These are phyloP conservation scores for Neurospora pannonica DNA, from an alignment of 495 filamentous ascomycete species.

Conservation along the genomic window DNA sequence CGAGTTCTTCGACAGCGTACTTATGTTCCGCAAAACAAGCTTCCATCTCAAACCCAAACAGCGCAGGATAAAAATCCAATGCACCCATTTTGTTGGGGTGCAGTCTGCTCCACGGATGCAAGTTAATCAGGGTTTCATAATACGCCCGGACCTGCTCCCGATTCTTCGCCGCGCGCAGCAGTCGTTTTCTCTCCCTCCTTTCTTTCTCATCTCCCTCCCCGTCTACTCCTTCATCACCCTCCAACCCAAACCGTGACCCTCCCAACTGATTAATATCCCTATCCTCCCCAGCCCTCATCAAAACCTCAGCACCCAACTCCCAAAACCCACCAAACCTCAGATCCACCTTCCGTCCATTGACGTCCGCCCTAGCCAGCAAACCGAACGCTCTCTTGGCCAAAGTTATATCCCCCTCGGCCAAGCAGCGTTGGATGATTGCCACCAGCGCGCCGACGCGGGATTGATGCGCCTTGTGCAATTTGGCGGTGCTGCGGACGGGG, in stretches of 20 bases:
- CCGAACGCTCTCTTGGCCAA: constrained; percentile 32
- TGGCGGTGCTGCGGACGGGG: constrained; percentile 1
- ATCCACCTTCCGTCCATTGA: constrained; percentile 24
- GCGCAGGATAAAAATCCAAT: constrained; percentile 31
- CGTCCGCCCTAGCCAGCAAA: constrained; percentile 20
- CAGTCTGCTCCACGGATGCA: constrained; percentile 27
- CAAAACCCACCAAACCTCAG: constrained; percentile 28
- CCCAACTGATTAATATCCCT: too few relatives aligned
- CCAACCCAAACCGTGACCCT: too few relatives aligned
- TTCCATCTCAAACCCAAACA: constrained; percentile 34
- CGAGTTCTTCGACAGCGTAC: background rate
- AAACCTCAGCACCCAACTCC: constrained; percentile 34
- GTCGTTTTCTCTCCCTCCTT: background rate
- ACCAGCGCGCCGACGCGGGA: constrained; percentile 23
- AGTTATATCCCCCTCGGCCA: constrained; percentile 28
- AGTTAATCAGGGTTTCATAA: constrained; percentile 27
- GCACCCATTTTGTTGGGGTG: constrained; percentile 17
- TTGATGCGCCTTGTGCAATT: constrained; percentile 1
- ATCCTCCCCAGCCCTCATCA: constrained; percentile 29
- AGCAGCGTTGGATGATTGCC: constrained; percentile 24
- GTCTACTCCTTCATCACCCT: constrained; percentile 14
- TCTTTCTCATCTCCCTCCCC: background rate
- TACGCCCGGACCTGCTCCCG: constrained; percentile 19
- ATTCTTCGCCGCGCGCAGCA: constrained; percentile 6
- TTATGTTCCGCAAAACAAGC: constrained; percentile 20